These are phyloP conservation scores for Acanthochlamys bracteata DNA, from an alignment of 106 monocot species.

Conservation along the genomic window DNA sequence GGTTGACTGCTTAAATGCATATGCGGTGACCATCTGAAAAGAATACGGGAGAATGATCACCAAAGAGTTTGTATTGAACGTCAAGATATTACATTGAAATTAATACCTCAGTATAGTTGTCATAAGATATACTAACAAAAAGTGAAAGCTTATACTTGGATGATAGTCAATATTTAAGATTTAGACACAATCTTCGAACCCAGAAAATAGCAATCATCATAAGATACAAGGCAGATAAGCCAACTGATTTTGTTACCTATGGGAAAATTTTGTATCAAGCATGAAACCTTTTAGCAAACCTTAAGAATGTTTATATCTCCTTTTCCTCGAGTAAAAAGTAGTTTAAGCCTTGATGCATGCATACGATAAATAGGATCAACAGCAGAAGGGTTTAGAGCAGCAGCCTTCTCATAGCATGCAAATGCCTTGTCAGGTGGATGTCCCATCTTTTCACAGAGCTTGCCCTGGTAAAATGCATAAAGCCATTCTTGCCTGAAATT, in stretches of 20 bases:
- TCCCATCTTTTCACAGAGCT: constrained; percentile 89
- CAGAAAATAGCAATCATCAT: too few relatives aligned
- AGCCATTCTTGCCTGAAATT: constrained; percentile 78
- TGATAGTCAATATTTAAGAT: too few relatives aligned
- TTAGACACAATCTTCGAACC: too few relatives aligned
- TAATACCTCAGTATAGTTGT: too few relatives aligned
- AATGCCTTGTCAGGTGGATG: constrained; percentile 61
- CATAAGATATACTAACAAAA: too few relatives aligned
- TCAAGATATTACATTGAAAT: too few relatives aligned
- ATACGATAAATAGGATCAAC: constrained; percentile 90
- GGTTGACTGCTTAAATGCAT: constrained; percentile 53
- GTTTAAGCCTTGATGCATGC: constrained; percentile 88
- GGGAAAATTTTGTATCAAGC: too few relatives aligned
- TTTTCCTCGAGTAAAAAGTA: constrained; percentile 66
- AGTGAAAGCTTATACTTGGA: too few relatives aligned
- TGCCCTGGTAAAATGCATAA: constrained; percentile 91
- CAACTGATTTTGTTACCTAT: too few relatives aligned
- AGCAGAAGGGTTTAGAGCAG: constrained; percentile 70
- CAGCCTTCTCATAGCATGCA: constrained; percentile 74
- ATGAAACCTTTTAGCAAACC: constrained; percentile 26
- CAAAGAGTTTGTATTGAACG: too few relatives aligned
- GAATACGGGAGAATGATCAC: background rate
- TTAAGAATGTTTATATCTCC: constrained; percentile 46
- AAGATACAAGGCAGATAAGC: too few relatives aligned
- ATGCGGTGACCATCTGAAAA: constrained; percentile 56